phyloP scores from a whole-genome alignment of 192 early-diverging fungal species.

The Globomyces pollinis-pini region DNA sequence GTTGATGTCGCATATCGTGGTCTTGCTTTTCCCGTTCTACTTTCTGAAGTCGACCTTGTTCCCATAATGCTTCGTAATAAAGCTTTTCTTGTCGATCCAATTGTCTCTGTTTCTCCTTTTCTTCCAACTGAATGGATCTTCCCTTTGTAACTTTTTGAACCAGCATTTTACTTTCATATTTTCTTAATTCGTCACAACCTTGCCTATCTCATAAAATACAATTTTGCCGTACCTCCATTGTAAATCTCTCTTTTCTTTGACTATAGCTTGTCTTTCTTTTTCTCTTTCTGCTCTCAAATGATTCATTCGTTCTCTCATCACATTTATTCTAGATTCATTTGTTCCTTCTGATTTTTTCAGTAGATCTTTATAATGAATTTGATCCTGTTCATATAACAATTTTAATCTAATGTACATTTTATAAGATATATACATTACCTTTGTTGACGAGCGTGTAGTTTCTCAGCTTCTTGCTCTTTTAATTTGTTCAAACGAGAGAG shows the following conservation, averaged over 20 bases:
- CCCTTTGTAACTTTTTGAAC: slow-evolving; percentile 27
- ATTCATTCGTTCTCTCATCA: slow-evolving; percentile 31
- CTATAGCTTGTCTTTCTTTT: slow-evolving; percentile 36
- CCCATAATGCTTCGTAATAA: slow-evolving; percentile 44
- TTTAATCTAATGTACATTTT: slow-evolving; percentile 24
- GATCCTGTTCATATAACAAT: slow-evolving; percentile 23
- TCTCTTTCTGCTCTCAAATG: slow-evolving; percentile 36
- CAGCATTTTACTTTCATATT: slow-evolving; percentile 34
- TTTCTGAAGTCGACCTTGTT: slow-evolving; percentile 43
- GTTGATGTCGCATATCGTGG: slow-evolving; percentile 10
- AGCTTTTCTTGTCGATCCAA: slow-evolving; percentile 30
- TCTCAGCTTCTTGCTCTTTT: slow-evolving; percentile 10
- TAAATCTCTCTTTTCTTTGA: slow-evolving; percentile 40
- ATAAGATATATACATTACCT: slow-evolving; percentile 14
- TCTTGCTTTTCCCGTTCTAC: slow-evolving; percentile 39
- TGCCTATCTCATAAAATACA: slow-evolving; percentile 13
- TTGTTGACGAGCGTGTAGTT: slow-evolving; percentile 25
- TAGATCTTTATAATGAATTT: slow-evolving; percentile 20
- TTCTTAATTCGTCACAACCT: slow-evolving; percentile 43
- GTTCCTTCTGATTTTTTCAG: slow-evolving; percentile 28
- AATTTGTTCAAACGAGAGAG: slow-evolving; percentile 20
- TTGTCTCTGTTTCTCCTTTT: slow-evolving; percentile 19
- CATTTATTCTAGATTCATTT: slow-evolving; percentile 26
- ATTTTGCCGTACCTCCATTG: slow-evolving; percentile 43
- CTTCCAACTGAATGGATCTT: slow-evolving; percentile 33